phyloP scores from a whole-genome alignment of 2,329 filamentous ascomycete genomes.

The Arthrobotrys entomopaga region DNA sequence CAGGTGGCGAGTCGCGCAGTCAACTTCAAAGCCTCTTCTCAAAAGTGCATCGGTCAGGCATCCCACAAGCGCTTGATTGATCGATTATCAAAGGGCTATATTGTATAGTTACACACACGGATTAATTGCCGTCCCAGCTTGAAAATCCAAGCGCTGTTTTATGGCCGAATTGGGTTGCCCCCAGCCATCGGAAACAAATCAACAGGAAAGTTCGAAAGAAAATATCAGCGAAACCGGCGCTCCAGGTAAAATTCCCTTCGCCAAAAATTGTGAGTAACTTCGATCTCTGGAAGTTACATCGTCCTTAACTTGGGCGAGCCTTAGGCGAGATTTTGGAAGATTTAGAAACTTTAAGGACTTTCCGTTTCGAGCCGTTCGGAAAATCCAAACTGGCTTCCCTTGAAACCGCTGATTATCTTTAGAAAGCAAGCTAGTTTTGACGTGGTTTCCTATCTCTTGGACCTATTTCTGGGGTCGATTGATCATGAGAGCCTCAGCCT shows the following conservation, averaged over 20 bases:
- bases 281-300: constrained; percentile 5
- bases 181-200: constrained; percentile 20
- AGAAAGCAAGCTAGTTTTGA: constrained; percentile 14
- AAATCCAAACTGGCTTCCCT: constrained; percentile 32
- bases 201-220: constrained; percentile 5
- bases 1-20: constrained; percentile 16
- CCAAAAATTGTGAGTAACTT: constrained; percentile 3
- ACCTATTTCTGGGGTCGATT: constrained; percentile 50
- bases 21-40: constrained; percentile 26
- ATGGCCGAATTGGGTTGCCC: neutral
- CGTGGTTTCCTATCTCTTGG: constrained; percentile 10
- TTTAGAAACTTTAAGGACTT: constrained; percentile 47
- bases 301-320: constrained; percentile 6
- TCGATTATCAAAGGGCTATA: neutral
- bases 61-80: constrained; percentile 33
- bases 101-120: constrained; percentile 2
- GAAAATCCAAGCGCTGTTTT: constrained; percentile 32
- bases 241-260: constrained; percentile 30
- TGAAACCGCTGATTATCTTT: constrained; percentile 37
- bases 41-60: constrained; percentile 21
- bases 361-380: constrained; percentile 46
- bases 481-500: constrained; percentile 54
- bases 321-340: constrained; percentile 52
- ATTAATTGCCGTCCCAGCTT: neutral
- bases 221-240: constrained; percentile 17